These are phyloP conservation scores for Penicillium herquei DNA, from an alignment of 495 filamentous ascomycete genomes.

Conservation along the genomic window DNA sequence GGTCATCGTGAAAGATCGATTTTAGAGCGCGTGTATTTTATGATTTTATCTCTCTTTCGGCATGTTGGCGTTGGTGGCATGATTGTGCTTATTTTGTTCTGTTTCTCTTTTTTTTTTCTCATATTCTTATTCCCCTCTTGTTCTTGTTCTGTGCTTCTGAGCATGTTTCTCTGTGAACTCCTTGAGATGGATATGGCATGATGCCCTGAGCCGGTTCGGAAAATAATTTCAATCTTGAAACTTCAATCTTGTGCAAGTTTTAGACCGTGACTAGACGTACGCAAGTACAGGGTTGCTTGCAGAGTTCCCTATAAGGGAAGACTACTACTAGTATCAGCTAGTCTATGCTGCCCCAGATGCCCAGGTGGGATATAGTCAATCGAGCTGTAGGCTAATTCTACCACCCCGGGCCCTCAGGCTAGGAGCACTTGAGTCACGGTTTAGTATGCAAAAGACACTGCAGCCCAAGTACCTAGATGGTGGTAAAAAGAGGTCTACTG, in stretches of 20 bases:
- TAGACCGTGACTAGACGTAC: neutral
- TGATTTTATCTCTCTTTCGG: slow-evolving; percentile 24
- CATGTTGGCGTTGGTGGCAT: slow-evolving; percentile 30
- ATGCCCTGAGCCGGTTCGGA: slow-evolving; percentile 11
- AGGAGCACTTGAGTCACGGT: too few relatives aligned
- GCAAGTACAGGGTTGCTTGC: too few relatives aligned
- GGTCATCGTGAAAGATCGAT: slow-evolving; percentile 37
- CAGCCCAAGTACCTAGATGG: too few relatives aligned
- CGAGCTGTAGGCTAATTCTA: too few relatives aligned
- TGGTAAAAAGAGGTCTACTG: too few relatives aligned
- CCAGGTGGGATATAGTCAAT: too few relatives aligned
- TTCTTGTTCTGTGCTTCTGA: slow-evolving; percentile 11
- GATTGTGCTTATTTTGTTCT: slow-evolving; percentile 15
- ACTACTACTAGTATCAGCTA: too few relatives aligned
- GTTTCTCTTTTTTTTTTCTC: neutral
- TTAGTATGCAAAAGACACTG: too few relatives aligned
- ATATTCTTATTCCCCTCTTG: slow-evolving; percentile 18
- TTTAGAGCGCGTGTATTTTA: slow-evolving; percentile 52
- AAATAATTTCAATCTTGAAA: slow-evolving; percentile 16
- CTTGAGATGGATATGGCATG: slow-evolving; percentile 5
- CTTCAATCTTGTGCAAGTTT: neutral
- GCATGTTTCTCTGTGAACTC: slow-evolving; percentile 10
- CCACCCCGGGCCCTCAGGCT: too few relatives aligned
- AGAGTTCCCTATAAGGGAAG: too few relatives aligned
- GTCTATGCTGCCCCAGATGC: too few relatives aligned